A percentile compares a stretch with the other conserved stretches of the same genome.
These are phyloP conservation scores for Pseudocercospora cruenta DNA, from an alignment of 2,329 filamentous ascomycete genomes.

Conservation along the genomic window DNA sequence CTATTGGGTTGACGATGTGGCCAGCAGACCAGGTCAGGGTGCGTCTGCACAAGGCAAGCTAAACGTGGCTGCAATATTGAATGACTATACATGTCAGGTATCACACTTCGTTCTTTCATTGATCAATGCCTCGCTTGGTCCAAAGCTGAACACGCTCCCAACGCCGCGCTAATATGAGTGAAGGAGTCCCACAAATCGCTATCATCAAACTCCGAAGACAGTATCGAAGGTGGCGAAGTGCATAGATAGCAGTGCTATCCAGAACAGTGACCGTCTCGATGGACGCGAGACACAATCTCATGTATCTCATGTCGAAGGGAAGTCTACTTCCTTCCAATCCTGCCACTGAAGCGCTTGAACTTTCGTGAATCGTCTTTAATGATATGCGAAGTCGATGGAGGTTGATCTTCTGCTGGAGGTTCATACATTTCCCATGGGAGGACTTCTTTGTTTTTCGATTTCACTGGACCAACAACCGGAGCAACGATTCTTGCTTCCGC, in stretches of 20 bases:
- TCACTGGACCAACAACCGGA: background rate
- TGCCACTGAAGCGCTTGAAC: constrained; percentile 17
- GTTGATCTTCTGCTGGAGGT: constrained; percentile 10
- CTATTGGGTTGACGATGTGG: constrained; percentile 34
- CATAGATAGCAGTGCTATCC: too few relatives aligned
- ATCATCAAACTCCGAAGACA: too few relatives aligned
- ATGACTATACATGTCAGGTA: background rate
- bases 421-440: constrained; percentile 27
- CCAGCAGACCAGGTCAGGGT: constrained; percentile 30
- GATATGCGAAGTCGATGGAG: background rate
- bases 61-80: background rate
- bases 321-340: constrained; percentile 16
- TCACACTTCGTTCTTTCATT: too few relatives aligned
- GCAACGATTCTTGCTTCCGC: constrained; percentile 2
- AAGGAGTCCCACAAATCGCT: too few relatives aligned
- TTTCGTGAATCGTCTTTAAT: constrained; percentile 1
- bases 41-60: constrained; percentile 23
- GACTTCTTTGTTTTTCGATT: constrained; percentile 18
- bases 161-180: background rate
- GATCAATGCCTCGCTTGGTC: too few relatives aligned
- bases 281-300: background rate
- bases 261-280: too few relatives aligned
- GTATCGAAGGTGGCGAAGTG: too few relatives aligned
- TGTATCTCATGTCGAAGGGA: background rate
- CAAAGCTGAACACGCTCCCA: background rate